These are phyloP conservation scores for Pyracantha coccinea DNA, from an alignment of 331 rosid genomes.

Conservation along the genomic window DNA sequence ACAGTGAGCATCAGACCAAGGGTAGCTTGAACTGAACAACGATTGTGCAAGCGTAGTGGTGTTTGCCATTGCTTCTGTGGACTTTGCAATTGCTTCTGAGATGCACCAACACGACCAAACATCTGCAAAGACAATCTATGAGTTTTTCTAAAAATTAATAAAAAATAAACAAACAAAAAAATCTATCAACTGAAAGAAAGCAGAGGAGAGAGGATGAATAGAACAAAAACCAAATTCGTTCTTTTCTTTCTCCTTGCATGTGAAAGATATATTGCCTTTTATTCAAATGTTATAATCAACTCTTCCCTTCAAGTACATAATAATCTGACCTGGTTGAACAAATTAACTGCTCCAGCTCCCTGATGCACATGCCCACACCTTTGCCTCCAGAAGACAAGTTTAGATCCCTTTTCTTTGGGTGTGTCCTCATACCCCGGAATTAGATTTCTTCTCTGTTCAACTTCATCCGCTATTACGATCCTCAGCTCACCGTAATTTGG, in stretches of 20 bases:
- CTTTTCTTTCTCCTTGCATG: neutral
- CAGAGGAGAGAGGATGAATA: neutral
- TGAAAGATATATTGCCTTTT: neutral
- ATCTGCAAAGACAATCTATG: conserved; percentile 27
- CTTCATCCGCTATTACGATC: conserved; percentile 61
- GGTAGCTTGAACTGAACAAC: conserved; percentile 57
- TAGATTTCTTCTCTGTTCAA: conserved; percentile 31
- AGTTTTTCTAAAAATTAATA: neutral
- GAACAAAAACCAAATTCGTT: neutral
- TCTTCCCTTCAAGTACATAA: conserved; percentile 7
- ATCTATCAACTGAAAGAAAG: neutral
- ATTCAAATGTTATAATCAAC: neutral
- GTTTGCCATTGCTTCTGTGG: conserved; percentile 49
- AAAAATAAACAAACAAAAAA: neutral
- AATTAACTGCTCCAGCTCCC: conserved; percentile 39
- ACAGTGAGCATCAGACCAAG: conserved; percentile 71
- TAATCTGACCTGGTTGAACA: conserved; percentile 61
- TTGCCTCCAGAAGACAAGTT: conserved; percentile 65
- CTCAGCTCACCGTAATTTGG: conserved; percentile 54
- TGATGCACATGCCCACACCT: conserved; percentile 33
- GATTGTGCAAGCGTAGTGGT: conserved; percentile 37
- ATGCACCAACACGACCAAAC: conserved; percentile 37
- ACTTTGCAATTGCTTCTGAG: conserved; percentile 50
- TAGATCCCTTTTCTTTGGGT: conserved; percentile 69
- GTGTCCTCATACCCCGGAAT: conserved; percentile 33